Base-by-base conservation (phyloP, 108 stramenopile species). In the Cyclotella distinguenda region DNA sequence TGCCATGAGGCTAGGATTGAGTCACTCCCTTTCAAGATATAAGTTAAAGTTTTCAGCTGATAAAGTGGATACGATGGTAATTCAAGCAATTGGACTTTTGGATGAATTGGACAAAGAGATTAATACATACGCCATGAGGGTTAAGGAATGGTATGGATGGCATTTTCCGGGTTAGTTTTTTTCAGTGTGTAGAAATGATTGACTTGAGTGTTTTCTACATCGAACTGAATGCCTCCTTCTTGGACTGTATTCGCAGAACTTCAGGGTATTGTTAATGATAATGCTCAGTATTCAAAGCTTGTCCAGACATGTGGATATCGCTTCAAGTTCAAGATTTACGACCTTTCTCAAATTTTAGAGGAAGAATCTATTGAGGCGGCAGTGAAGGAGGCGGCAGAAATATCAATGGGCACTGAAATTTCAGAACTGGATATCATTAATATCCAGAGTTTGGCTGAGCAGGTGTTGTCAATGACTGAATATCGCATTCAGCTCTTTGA, bases 101-200 rank as follows among this genome's bases (percentile, higher is more conserved):
- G 99, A 99, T 79, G 98, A 99, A 68, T 82, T 99, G 30, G 99
- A 99, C 79, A 99, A 99, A 88, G 99, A 99, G 84, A 98, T 99
- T 80, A 99, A 99, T 77, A 99, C 97, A 6, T 99, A 99, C 76
- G 99, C 99, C 51, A 99, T 99, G 99, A 79, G 99, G 47, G 98
- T 99, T 16, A 93, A 95, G 77, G 99, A 99, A 84, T 99, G 99
- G 99, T 99, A 98, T 81, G 97, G 98, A 46, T 99, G 98, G 98
- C 99, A 99, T 84, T 99, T 99, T 81, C 99, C 99, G 27, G 80
- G 80, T 81, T 26, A 61, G 75, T 61, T 28, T 39, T 33, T 49
- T 42, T 62, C 11, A 46, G 23, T 15, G 10, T 65, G 8, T 32
- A 50, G 1, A 6, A 48, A 8, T 40, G 12, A 28, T 33, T 40